Conservation (phyloP, 208 protist species). For the Leishmania amazonensis region DNA sequence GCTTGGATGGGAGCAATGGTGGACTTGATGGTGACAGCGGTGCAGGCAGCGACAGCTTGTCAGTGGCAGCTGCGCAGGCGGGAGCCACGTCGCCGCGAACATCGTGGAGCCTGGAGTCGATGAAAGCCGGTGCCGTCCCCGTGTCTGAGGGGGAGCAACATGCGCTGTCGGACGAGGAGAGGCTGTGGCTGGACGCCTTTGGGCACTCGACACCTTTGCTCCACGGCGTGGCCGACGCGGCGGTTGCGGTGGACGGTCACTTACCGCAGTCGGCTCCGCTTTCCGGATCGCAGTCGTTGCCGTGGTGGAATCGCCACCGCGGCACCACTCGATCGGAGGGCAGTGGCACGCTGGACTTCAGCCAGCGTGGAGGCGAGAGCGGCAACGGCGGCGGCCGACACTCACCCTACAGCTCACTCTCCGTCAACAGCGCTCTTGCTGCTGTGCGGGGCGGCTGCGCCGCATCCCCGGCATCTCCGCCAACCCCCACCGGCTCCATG, state of each 20-base stretch:
- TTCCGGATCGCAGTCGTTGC: constrained; percentile 9
- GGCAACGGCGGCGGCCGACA: neutral
- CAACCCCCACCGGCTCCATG: neutral
- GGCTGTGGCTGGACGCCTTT: neutral
- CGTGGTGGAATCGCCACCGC: constrained; percentile 29
- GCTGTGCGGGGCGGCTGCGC: neutral
- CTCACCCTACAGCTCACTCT: neutral
- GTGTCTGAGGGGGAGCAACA: neutral
- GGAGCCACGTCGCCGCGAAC: neutral
- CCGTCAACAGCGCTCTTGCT: neutral
- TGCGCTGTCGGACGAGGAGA: neutral
- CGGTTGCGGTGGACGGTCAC: too few species aligned
- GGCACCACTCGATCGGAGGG: constrained; percentile 4
- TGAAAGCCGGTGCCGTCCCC: neutral
- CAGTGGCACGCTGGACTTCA: constrained; percentile 5
- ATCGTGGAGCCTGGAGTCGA: neutral
- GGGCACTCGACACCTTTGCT: neutral
- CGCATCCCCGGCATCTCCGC: neutral
- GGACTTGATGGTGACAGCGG: neutral
- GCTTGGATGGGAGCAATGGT: neutral
- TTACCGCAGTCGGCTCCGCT: neutral
- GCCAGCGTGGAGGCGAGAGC: neutral
- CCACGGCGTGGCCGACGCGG: neutral
- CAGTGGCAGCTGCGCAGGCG: neutral
- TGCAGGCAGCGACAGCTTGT: neutral